Evolutionary conservation across 2,329 filamentous ascomycete genomes (phyloP).

Genomic region (Seiridium cupressi): DNA sequence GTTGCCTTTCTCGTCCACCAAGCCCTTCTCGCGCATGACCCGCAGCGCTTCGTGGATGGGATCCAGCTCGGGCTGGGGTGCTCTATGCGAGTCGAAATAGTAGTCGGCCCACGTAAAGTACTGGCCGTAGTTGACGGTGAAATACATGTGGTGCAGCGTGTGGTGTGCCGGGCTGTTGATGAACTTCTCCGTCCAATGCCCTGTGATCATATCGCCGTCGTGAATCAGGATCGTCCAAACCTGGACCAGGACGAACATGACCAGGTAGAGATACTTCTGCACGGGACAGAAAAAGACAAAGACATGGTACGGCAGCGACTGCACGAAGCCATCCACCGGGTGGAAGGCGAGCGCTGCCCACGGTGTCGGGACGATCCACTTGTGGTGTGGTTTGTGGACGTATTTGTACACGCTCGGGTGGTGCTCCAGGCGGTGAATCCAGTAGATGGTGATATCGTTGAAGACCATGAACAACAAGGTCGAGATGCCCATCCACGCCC

Average conservation of each 20-base stretch:
- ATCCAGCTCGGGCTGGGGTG: constrained; percentile 40
- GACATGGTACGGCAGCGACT: constrained; percentile 44
- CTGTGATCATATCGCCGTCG: constrained; percentile 47
- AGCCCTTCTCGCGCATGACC: constrained; percentile 42
- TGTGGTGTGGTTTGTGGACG: constrained; percentile 97
- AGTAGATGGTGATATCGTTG: constrained; percentile 48
- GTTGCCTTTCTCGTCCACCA: constrained; percentile 41
- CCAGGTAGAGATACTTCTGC: constrained; percentile 42
- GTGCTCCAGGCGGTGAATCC: constrained; percentile 74
- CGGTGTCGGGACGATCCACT: constrained; percentile 64
- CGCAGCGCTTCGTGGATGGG: constrained; percentile 41
- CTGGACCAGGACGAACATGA: constrained; percentile 42
- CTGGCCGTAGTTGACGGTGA: constrained; percentile 48
- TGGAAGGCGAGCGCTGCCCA: constrained; percentile 47
- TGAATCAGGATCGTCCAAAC: constrained; percentile 50
- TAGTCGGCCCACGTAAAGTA: constrained; percentile 47
- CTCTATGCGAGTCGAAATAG: constrained; percentile 42
- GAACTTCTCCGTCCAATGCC: constrained; percentile 43
- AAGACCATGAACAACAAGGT: constrained; percentile 41
- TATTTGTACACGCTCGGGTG: constrained; percentile 76
- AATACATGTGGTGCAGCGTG: constrained; percentile 48
- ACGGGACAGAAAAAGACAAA: constrained; percentile 44
- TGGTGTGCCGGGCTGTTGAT: constrained; percentile 48
- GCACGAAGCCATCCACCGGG: constrained; percentile 43
- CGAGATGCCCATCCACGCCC: constrained; percentile 36